phyloP scores from a whole-genome alignment of 805 yeast genomes.

The Saturnispora mendoncae region DNA sequence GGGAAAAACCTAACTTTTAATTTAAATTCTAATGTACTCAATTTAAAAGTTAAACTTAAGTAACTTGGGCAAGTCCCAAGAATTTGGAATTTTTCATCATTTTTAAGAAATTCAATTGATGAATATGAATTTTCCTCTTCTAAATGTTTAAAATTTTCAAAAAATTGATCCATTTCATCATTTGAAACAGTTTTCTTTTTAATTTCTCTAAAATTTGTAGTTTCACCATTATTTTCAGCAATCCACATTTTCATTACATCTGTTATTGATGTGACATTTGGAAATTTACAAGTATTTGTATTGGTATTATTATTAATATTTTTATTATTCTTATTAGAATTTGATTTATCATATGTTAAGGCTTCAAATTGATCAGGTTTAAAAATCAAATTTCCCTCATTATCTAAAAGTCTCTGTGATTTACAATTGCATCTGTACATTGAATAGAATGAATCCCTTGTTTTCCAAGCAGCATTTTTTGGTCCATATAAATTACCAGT shows the following conservation, averaged over 20 bases:
- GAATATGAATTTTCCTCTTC: constrained; percentile 4
- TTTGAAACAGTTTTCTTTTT: constrained; percentile 2
- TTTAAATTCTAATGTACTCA: constrained; percentile 9
- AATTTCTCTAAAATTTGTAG: background rate
- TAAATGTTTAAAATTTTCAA: constrained; percentile 6
- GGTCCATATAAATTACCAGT: background rate
- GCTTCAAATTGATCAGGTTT: background rate
- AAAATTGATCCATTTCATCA: constrained; percentile 5
- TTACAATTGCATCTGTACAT: constrained; percentile 8
- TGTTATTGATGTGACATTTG: constrained; percentile 1
- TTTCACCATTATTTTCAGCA: constrained; percentile 2
- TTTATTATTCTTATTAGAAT: too few relatives aligned
- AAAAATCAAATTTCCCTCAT: background rate
- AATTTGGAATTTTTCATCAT: constrained; percentile 4
- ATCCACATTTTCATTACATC: constrained; percentile 9
- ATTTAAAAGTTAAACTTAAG: constrained; percentile 6
- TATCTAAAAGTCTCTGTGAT: constrained; percentile 3
- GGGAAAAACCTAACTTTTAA: constrained; percentile 7
- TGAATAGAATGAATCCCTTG: constrained; percentile 8
- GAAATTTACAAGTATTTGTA: constrained; percentile 1
- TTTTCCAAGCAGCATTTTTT: constrained; percentile 10
- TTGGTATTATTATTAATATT: too few relatives aligned
- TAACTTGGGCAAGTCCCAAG: constrained; percentile 7
- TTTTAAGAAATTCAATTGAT: constrained; percentile 7
- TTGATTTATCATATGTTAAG: background rate